Conservation (phyloP, 164 flowering plant species). For the Macadamia integrifolia region DNA sequence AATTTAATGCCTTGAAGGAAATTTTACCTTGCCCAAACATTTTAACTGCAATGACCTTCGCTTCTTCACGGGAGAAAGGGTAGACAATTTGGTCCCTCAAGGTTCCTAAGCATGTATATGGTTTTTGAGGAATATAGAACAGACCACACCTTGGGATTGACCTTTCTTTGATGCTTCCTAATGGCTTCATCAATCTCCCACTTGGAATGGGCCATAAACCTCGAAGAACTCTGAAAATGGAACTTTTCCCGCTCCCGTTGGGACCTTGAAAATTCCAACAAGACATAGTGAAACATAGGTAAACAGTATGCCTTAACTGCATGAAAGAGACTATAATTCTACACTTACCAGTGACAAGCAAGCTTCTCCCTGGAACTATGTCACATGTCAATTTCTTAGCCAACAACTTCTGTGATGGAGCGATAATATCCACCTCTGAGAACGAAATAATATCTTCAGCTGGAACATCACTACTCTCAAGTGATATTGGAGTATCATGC, state of each 20-base stretch:
- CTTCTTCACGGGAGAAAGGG: slow-evolving; percentile 87
- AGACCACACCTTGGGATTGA: slow-evolving; percentile 39
- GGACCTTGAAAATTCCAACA: slow-evolving; percentile 54
- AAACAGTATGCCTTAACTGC: not conserved
- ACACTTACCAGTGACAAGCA: slow-evolving; percentile 91
- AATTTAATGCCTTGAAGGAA: no score
- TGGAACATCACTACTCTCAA: slow-evolving; percentile 15
- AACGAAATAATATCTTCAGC: slow-evolving; percentile 64
- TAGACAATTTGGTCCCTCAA: slow-evolving; percentile 95
- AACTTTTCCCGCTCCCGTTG: slow-evolving; percentile 98
- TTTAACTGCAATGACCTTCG: slow-evolving; percentile 37
- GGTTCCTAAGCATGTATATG: slow-evolving; percentile 93
- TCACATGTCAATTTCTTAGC: slow-evolving; percentile 77
- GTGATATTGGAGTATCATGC: slow-evolving; percentile 10
- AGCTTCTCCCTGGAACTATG: slow-evolving; percentile 64
- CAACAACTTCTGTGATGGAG: slow-evolving; percentile 83
- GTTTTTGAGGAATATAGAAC: slow-evolving; percentile 88
- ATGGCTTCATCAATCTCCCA: slow-evolving; percentile 66
- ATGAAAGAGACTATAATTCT: not conserved
- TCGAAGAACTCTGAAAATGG: slow-evolving; percentile 87
- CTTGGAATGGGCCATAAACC: slow-evolving; percentile 89
- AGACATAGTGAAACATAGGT: slow-evolving; percentile 10
- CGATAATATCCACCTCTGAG: slow-evolving; percentile 74
- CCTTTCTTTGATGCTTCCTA: slow-evolving; percentile 30
- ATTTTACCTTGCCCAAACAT: slow-evolving; percentile 40